Conservation (phyloP, 1,139 yeast genomes). For the Hansenula lynferdii region DNA sequence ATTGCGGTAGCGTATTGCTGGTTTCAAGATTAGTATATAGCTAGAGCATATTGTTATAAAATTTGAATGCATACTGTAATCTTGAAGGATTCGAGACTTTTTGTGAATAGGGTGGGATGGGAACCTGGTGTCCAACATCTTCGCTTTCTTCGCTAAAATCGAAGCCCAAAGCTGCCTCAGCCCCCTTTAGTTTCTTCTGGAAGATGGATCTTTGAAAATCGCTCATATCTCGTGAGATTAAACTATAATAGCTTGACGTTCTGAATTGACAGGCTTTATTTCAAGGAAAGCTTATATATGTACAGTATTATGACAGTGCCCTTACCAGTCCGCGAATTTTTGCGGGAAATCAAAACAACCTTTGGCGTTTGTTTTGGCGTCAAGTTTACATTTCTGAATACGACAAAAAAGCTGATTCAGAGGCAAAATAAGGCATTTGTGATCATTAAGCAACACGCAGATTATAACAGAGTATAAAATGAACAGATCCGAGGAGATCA, state of each 20-base stretch:
- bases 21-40: background rate
- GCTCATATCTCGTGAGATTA: constrained; percentile 6
- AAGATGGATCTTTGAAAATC: constrained; percentile 27
- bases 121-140: constrained; percentile 12
- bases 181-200: constrained; percentile 32
- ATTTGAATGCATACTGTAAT: background rate
- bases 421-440: background rate
- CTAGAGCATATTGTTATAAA: background rate
- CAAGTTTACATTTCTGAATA: background rate
- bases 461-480: background rate
- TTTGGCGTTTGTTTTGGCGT: background rate
- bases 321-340: no score
- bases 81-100: constrained; percentile 4
- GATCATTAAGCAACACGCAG: no score
- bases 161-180: constrained; percentile 36
- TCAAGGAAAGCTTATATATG: no score
- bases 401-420: background rate
- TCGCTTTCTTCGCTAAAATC: constrained; percentile 29
- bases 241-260: background rate
- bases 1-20: constrained; percentile 22
- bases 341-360: no score
- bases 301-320: no score
- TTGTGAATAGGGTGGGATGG: constrained; percentile 5
- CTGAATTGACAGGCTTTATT: background rate
- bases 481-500: background rate